phyloP scores from a whole-genome alignment of 257 asterid species.

The Paraleonurus japonicus region DNA sequence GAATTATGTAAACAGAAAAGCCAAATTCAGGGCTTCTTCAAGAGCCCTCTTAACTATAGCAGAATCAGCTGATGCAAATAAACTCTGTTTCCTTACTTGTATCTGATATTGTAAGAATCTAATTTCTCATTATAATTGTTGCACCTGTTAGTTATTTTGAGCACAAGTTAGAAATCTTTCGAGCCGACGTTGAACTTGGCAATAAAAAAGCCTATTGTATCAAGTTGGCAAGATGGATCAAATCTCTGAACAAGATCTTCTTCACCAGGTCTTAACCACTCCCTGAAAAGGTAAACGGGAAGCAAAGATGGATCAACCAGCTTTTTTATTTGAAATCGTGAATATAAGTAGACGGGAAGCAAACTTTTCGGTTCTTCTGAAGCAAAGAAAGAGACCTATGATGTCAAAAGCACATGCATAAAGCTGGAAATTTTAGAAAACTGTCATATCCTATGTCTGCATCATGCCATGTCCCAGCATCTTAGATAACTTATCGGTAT shows the following conservation, averaged over 20 bases:
- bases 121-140: slow-evolving; percentile 14
- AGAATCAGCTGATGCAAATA: background rate
- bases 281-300: slow-evolving; percentile 53
- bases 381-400: background rate
- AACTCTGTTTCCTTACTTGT: slow-evolving; percentile 5
- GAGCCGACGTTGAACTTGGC: slow-evolving; percentile 87
- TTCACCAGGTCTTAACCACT: slow-evolving; percentile 93
- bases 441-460: background rate
- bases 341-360: background rate
- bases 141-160: background rate
- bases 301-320: too few species aligned
- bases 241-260: slow-evolving; percentile 93
- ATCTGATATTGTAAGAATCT: background rate
- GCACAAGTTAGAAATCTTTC: slow-evolving; percentile 41
- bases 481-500: background rate
- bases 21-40: background rate
- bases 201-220: slow-evolving; percentile 90
- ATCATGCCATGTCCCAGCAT: background rate
- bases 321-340: background rate
- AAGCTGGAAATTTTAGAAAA: background rate
- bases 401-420: background rate
- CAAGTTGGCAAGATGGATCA: slow-evolving; percentile 83
- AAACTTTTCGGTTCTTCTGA: background rate
- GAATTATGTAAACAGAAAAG: slow-evolving; percentile 1
- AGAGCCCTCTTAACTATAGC: background rate